Percentiles rank a stretch among this genome's conserved stretches.
These are phyloP conservation scores for Malus orientalis DNA, from an alignment of 306 rosid species.

Conservation along the genomic window DNA sequence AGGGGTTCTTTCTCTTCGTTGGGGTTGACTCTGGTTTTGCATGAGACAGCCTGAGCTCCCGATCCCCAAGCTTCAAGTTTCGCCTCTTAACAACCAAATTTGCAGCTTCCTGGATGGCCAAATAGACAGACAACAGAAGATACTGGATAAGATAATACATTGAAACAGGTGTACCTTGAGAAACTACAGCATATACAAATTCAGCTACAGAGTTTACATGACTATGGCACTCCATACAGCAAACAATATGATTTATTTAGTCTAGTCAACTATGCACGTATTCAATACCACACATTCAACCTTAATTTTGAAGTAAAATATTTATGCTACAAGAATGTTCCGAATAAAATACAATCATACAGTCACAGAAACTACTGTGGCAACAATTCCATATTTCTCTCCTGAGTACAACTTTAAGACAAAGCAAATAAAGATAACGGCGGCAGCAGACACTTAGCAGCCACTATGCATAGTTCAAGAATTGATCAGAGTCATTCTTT, in stretches of 20 bases:
- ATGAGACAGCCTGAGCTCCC: constrained; percentile 55
- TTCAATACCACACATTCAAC: background rate
- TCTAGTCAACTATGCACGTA: background rate
- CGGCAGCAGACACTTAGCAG: background rate
- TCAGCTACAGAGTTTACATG: background rate
- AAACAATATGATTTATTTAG: background rate
- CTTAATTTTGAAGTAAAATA: background rate
- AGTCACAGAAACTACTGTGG: background rate
- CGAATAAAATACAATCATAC: background rate
- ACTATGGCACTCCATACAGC: background rate
- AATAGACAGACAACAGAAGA: background rate
- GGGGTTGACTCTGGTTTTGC: constrained; percentile 49
- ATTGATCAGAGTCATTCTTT: background rate
- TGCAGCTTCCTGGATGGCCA: constrained; percentile 68
- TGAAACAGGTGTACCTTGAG: background rate
- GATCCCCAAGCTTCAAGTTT: constrained; percentile 58
- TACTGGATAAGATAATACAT: background rate
- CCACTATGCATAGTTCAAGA: background rate
- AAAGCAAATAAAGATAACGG: background rate
- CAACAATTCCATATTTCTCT: background rate
- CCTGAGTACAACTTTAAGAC: background rate
- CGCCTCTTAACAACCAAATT: constrained; percentile 44
- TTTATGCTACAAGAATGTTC: background rate
- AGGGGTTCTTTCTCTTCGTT: constrained; percentile 37
- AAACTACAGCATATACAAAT: background rate